A percentile compares a stretch with the other conserved stretches of the same genome.
phyloP scores from a whole-genome alignment of 805 yeast species.

The Cyberlindnera euphorbiae region DNA sequence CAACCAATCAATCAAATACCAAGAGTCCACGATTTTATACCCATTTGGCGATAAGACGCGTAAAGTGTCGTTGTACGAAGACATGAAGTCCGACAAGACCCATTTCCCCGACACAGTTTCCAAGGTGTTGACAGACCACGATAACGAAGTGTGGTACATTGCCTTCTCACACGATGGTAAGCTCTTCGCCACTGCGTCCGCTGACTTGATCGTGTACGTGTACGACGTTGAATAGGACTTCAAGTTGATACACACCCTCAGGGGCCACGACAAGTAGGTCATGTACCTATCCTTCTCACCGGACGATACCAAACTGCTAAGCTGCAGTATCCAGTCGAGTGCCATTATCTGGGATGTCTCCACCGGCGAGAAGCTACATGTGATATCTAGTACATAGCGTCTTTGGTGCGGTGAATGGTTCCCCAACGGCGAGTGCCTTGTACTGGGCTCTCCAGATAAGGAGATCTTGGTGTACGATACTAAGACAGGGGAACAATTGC shows the following conservation, averaged over 20 bases:
- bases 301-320: constrained; percentile 58
- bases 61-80: constrained; percentile 31
- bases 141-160: constrained; percentile 80
- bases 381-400: constrained; percentile 18
- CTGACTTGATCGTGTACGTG: constrained; percentile 57
- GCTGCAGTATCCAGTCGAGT: constrained; percentile 68
- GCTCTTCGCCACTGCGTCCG: constrained; percentile 71
- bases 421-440: constrained; percentile 49
- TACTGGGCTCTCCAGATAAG: constrained; percentile 76
- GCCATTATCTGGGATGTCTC: constrained; percentile 65
- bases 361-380: constrained; percentile 29
- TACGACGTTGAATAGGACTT: constrained; percentile 57
- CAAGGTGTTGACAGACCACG: constrained; percentile 46
- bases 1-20: constrained; percentile 46
- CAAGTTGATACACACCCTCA: constrained; percentile 32
- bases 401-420: constrained; percentile 67
- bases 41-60: constrained; percentile 28
- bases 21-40: constrained; percentile 33
- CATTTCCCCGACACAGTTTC: constrained; percentile 46
- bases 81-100: constrained; percentile 28
- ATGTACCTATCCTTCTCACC: constrained; percentile 74
- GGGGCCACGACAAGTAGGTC: constrained; percentile 48
- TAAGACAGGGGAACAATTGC: constrained; percentile 24
- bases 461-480: constrained; percentile 46
- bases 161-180: constrained; percentile 75